phyloP scores from a whole-genome alignment of 371 early-diverging fungal species.

The Mucor sp. region DNA sequence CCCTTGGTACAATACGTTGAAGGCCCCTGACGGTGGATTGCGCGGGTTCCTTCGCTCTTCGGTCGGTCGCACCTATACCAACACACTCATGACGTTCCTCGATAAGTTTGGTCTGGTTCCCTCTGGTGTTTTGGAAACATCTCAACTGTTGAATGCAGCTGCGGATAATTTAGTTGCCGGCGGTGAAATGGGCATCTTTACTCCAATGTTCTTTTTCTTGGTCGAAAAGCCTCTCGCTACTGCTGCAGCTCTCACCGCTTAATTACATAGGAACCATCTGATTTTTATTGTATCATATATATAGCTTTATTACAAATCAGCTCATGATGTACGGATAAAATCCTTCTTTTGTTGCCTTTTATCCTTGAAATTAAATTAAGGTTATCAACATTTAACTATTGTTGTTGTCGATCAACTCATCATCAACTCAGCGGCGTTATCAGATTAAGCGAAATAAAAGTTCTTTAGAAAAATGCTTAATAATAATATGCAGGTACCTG shows the following conservation, averaged over 20 bases:
- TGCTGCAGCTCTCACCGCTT: neutral
- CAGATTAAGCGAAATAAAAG: neutral
- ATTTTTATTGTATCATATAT: neutral
- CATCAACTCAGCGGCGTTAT: neutral
- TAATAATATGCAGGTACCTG: neutral
- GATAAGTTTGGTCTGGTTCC: slow-evolving; percentile 73
- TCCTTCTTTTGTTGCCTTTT: neutral
- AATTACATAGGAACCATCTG: neutral
- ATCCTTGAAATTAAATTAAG: neutral
- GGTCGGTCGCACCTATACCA: slow-evolving; percentile 57
- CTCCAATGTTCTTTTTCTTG: slow-evolving; percentile 82
- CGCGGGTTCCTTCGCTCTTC: slow-evolving; percentile 57
- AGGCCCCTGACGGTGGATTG: slow-evolving; percentile 37
- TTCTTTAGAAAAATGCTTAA: neutral
- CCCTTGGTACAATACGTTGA: slow-evolving; percentile 76
- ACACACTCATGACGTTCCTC: slow-evolving; percentile 60
- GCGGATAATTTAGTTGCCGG: slow-evolving; percentile 73
- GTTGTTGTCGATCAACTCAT: neutral
- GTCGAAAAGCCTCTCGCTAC: slow-evolving; percentile 65
- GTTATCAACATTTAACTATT: neutral
- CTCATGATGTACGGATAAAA: neutral
- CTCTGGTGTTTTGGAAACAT: slow-evolving; percentile 68
- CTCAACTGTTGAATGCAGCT: slow-evolving; percentile 68
- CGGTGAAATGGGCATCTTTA: slow-evolving; percentile 73
- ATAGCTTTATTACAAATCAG: neutral